Conservation (phyloP, 352 stramenopile genomes). For the Saprolegnia diclina region DNA sequence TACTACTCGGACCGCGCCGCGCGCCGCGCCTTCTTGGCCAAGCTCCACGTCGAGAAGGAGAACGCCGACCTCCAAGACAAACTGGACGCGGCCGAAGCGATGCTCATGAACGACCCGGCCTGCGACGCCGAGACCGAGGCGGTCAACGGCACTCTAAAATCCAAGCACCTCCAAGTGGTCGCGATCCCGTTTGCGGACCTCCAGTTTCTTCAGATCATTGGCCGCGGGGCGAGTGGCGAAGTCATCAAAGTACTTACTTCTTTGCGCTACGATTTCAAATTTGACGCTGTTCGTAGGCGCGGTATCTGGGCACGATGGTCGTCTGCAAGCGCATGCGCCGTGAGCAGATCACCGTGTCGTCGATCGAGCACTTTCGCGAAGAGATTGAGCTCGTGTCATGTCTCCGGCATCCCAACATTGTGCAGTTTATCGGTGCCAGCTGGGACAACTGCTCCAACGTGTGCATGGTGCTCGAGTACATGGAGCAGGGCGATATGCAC, state of each 20-base stretch:
- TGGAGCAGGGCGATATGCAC: conserved; percentile 88
- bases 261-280: not conserved
- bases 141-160: conserved; percentile 58
- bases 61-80: conserved; percentile 78
- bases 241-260: conserved; percentile 60
- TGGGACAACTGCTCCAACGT: conserved; percentile 86
- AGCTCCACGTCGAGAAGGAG: conserved; percentile 79
- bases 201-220: conserved; percentile 73
- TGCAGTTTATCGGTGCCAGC: conserved; percentile 84
- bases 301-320: conserved; percentile 81
- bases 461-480: conserved; percentile 86
- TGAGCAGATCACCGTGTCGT: conserved; percentile 65
- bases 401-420: conserved; percentile 81
- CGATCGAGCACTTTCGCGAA: conserved; percentile 73
- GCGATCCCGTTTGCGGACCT: conserved; percentile 82
- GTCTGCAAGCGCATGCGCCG: conserved; percentile 85
- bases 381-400: conserved; percentile 85
- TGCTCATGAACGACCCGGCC: conserved; percentile 72
- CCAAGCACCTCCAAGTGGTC: conserved; percentile 69
- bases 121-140: conserved; percentile 65
- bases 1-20: conserved; percentile 76
- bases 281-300: conserved; percentile 31
- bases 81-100: conserved; percentile 70
- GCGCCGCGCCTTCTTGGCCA: conserved; percentile 73
- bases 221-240: conserved; percentile 72